Conservation (phyloP, 1,284 basidiomycete species). For the Exobasidium rhododendri region DNA sequence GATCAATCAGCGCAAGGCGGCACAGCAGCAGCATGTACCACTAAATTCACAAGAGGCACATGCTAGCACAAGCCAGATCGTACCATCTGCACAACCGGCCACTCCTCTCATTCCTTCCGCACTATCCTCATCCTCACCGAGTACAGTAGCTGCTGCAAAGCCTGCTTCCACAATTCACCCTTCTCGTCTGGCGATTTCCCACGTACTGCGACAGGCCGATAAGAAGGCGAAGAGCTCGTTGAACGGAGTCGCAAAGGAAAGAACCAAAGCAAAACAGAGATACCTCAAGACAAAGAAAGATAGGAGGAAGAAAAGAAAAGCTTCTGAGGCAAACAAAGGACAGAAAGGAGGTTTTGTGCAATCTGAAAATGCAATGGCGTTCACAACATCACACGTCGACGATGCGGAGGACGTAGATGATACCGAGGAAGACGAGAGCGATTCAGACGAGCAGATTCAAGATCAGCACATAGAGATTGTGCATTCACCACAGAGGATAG, state of each 20-base stretch:
- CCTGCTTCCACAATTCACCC: slow-evolving; percentile 31
- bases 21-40: not conserved
- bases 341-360: not conserved
- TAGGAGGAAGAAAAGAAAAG: slow-evolving; percentile 35
- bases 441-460: not conserved
- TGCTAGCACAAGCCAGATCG: not conserved
- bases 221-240: slow-evolving; percentile 24
- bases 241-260: slow-evolving; percentile 23
- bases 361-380: not conserved
- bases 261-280: slow-evolving; percentile 50
- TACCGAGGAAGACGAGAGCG: not conserved
- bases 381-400: not conserved
- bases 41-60: not conserved
- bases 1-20: not conserved
- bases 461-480: not conserved
- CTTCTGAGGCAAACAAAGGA: slow-evolving; percentile 12
- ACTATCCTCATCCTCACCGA: too few species aligned
- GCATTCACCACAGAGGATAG: not conserved
- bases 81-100: not conserved
- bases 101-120: not conserved
- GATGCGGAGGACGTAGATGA: not conserved
- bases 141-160: not conserved
- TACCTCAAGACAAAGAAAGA: slow-evolving; percentile 51
- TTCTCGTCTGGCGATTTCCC: slow-evolving; percentile 33
- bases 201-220: slow-evolving; percentile 26